Evolutionary conservation across 2,329 filamentous ascomycete species (phyloP), one percentile per base, ranked within the genome.

Genomic region (Colletotrichum salicis): DNA sequence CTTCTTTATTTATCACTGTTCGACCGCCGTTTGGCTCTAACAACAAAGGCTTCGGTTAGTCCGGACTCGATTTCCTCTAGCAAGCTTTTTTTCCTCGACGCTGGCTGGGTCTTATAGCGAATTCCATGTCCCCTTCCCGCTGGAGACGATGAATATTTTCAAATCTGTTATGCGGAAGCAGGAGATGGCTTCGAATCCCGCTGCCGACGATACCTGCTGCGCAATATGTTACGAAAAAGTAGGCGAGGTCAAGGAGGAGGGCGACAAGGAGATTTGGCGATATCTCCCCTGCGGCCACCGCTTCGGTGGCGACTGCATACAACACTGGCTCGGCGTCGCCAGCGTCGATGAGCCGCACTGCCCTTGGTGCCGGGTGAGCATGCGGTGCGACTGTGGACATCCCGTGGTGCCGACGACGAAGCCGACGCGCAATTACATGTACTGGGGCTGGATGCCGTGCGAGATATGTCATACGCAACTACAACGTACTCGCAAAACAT

Each of bases 201-300:
- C 67, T 37, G 64, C 68, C 59, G 63, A 71, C 67, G 67, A 74
- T 65, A 57, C 56, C 56, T 63, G 72, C 74, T 86, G 84, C 64
- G 80, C 81, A 57, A 86, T 86, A 73, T 86, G 84, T 74, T 82
- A 84, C 67, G 82, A 85, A 67, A 76, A 79, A 5, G 79, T 85
- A 45, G 83, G 83, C 64, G 64, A 78, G 13, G 67, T 70, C 22
- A 84, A 79, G 37, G 78, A 79, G 5, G 82, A 84, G 64, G 82
- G 80, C 72, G 76, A 80, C 64, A 63, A 77, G 35, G 84, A 86
- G 74, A 71, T 77, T 3, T 85, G 83, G 84, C 80, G 81, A 22
- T 72, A 75, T 31, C 76, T 86, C 7, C 81, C 83, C 13, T 86
- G 84, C 76, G 81, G 82, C 5, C 84, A 86, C 76, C 77, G 78